Base-by-base conservation (phyloP, 2,329 filamentous ascomycete genomes). In the Alternaria ethzedia region DNA sequence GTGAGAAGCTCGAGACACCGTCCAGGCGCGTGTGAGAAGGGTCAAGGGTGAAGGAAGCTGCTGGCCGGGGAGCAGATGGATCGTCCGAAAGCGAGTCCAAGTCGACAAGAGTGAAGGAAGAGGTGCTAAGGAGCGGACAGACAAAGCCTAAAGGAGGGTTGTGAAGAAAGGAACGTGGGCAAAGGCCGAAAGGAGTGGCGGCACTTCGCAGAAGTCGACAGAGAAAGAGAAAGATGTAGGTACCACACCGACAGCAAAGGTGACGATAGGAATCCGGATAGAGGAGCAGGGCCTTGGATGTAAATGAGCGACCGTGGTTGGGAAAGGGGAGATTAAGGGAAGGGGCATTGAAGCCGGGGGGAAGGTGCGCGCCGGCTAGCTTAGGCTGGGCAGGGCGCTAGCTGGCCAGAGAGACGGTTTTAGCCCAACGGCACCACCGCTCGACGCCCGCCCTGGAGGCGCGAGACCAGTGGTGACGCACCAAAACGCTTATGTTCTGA, bases 161-260 rank as follows among this genome's bases (percentile, higher is more conserved):
- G 67, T 62, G 64, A 63, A 60, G 69, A 72, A 78, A 79, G 63
- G 77, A 79, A 79, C 70, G 77, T 79, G 75, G 72, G 76, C 76
- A 75, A 79, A 77, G 75, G 75, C 78, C 75, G 77, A 78, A 80
- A 80, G 78, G 78, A 80, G 77, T 80, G 78, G 77, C 77, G 74
- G 77, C 78, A 75, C 72, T 77, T 79, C 74, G 74, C 76, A 79
- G 77, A 78, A 80, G 73, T 71, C 73, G 75, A 77, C 67, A 73
- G 73, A 64, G 71, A 80, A 79, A 78, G 72, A 70, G 77, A 79
- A 66, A 68, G 73, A 72, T 67, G 68, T 70, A 71, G 72, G 76
- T 76, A 76, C 76, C 76, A 73, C 78, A 79, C 78, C 73, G 72
- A 70, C 72, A 68, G 70, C 64, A 68, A 52, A 64, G 75, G 73